phyloP scores from a whole-genome alignment of 2,329 filamentous ascomycete genomes.

The Curvularia lunata region DNA sequence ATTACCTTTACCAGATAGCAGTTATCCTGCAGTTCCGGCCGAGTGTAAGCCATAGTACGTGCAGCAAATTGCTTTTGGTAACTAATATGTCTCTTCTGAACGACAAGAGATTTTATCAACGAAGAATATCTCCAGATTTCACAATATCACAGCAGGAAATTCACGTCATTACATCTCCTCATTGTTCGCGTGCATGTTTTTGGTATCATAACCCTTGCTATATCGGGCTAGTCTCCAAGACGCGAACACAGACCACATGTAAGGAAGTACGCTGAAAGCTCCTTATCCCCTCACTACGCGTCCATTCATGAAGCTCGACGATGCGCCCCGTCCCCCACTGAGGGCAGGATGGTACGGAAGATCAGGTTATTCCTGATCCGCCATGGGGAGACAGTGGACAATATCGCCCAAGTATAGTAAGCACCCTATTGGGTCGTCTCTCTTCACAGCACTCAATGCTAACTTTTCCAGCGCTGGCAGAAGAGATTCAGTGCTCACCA shows the following conservation, averaged over 20 bases:
- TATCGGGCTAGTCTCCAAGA: constrained; percentile 15
- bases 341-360: constrained; percentile 34
- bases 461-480: constrained; percentile 69
- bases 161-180: background rate
- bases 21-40: background rate
- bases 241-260: constrained; percentile 22
- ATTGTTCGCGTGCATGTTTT: background rate
- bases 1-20: background rate
- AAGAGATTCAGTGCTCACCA: constrained; percentile 80
- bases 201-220: background rate
- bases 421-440: constrained; percentile 16
- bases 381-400: constrained; percentile 90
- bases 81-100: background rate
- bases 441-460: constrained; percentile 19
- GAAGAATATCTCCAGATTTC: background rate
- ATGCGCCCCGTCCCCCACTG: constrained; percentile 17
- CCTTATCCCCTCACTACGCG: background rate
- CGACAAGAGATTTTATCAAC: background rate
- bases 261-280: constrained; percentile 12
- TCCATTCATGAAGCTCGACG: constrained; percentile 26
- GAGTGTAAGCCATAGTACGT: background rate
- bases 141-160: background rate
- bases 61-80: too few species aligned
- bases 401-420: constrained; percentile 78
- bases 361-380: constrained; percentile 79